Evolutionary conservation across 345 rosid species (phyloP).

Genomic region (Clarkia xantiana): DNA sequence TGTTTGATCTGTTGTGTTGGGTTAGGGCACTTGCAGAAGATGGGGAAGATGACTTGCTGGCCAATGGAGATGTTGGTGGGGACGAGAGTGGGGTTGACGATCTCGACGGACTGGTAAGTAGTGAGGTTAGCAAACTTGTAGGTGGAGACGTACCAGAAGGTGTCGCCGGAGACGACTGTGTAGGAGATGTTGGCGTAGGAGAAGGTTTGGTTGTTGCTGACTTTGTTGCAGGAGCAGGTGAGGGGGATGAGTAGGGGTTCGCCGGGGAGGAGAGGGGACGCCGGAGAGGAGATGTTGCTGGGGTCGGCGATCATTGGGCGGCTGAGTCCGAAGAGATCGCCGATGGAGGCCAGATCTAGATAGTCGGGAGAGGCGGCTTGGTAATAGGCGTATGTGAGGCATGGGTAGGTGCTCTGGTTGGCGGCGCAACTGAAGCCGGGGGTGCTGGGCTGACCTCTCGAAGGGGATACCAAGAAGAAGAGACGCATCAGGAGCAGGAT

Average conservation of each 20-base stretch:
- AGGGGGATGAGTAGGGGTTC: slow-evolving; percentile 52
- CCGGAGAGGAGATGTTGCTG: slow-evolving; percentile 42
- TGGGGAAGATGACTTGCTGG: slow-evolving; percentile 25
- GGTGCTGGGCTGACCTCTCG: slow-evolving; percentile 30
- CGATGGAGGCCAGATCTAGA: slow-evolving; percentile 44
- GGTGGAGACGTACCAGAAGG: slow-evolving; percentile 29
- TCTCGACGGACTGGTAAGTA: slow-evolving; percentile 46
- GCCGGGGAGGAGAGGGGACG: slow-evolving; percentile 25
- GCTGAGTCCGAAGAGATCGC: slow-evolving; percentile 48
- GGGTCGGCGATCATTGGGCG: slow-evolving; percentile 44
- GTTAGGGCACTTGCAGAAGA: slow-evolving; percentile 57
- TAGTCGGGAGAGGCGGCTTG: slow-evolving; percentile 26
- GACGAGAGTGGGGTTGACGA: slow-evolving; percentile 36
- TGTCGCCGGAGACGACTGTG: slow-evolving; percentile 28
- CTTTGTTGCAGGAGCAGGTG: slow-evolving; percentile 37
- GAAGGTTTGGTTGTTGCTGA: slow-evolving; percentile 17
- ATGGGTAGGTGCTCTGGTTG: slow-evolving; percentile 30
- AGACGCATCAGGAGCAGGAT: slow-evolving; percentile 2
- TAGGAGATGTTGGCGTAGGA: slow-evolving; percentile 36
- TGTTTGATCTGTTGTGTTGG: slow-evolving; percentile 22
- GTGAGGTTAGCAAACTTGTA: slow-evolving; percentile 30
- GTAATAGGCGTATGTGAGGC: slow-evolving; percentile 48
- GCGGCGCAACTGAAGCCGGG: slow-evolving; percentile 28
- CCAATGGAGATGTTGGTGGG: slow-evolving; percentile 33
- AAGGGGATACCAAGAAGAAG: slow-evolving; percentile 14